Percentiles rank a stretch among this genome's conserved stretches.
These are phyloP conservation scores for Kodamaea jinghongensis DNA, from an alignment of 805 yeast genomes.

Conservation along the genomic window DNA sequence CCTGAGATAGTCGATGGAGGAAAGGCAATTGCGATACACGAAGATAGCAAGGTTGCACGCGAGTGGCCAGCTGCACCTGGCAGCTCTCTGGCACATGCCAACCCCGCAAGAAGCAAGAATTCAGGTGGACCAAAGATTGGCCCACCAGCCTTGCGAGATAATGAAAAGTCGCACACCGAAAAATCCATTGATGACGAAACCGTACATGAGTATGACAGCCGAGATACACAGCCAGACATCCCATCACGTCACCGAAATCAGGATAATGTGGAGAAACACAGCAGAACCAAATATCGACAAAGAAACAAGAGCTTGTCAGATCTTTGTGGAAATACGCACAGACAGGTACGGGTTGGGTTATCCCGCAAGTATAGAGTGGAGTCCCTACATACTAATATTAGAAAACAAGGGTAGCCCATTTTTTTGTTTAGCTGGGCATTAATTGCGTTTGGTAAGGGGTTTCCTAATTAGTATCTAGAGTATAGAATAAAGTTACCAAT, in stretches of 20 bases:
- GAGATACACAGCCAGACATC: no score
- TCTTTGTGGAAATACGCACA: slow-evolving; percentile 6
- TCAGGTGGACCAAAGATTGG: slow-evolving; percentile 7
- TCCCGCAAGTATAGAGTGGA: slow-evolving; percentile 24
- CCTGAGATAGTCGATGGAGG: no score
- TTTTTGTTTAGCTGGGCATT: no score
- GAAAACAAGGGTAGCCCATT: slow-evolving; percentile 2
- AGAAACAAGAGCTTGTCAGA: slow-evolving; percentile 13
- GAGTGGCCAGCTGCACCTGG: no score
- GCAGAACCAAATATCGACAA: not conserved
- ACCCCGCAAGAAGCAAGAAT: no score
- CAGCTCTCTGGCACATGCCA: no score
- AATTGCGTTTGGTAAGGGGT: not conserved
- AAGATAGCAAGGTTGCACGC: no score
- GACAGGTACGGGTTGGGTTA: slow-evolving; percentile 22
- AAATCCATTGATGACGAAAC: no score
- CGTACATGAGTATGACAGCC: no score
- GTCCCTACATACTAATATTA: slow-evolving; percentile 8
- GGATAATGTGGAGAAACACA: not conserved
- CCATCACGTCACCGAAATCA: not conserved
- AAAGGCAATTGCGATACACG: no score
- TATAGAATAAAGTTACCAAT: not conserved
- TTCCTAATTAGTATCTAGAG: not conserved
- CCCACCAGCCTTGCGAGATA: slow-evolving; percentile 1
- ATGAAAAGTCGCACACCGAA: no score